Evolutionary conservation across 192 early-diverging fungal genomes (phyloP).

Genomic region (Podila verticillata): DNA sequence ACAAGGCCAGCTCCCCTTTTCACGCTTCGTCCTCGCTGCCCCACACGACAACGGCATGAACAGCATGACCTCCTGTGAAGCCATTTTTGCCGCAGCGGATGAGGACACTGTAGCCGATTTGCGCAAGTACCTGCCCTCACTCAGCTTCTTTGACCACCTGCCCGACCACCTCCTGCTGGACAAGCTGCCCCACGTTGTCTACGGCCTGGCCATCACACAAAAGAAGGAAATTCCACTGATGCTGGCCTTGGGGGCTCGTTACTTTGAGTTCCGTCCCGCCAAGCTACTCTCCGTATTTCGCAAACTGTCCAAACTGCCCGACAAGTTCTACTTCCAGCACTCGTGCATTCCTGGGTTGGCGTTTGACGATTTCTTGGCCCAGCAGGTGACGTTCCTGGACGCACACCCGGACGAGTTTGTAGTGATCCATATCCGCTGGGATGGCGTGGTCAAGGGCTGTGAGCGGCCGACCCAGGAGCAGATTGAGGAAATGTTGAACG

Average conservation of each 20-base stretch:
- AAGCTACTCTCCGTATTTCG: slow-evolving; percentile 23
- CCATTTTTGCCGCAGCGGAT: slow-evolving; percentile 16
- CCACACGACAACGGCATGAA: slow-evolving; percentile 42
- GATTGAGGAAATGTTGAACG: slow-evolving; percentile 8
- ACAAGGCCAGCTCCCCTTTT: slow-evolving; percentile 15
- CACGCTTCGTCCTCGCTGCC: slow-evolving; percentile 25
- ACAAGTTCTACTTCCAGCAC: slow-evolving; percentile 37
- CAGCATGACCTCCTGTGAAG: slow-evolving; percentile 19
- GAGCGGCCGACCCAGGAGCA: slow-evolving; percentile 9
- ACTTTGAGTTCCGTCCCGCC: slow-evolving; percentile 35
- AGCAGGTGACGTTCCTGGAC: slow-evolving; percentile 21
- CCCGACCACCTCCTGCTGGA: slow-evolving; percentile 7
- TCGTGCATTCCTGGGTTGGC: slow-evolving; percentile 28
- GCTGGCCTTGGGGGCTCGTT: slow-evolving; percentile 26
- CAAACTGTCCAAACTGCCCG: slow-evolving; percentile 15
- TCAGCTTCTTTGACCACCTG: slow-evolving; percentile 16
- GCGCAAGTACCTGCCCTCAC: slow-evolving; percentile 6
- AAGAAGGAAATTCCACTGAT: slow-evolving; percentile 34
- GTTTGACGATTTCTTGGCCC: slow-evolving; percentile 24
- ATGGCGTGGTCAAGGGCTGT: slow-evolving; percentile 20
- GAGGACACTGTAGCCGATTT: slow-evolving; percentile 2
- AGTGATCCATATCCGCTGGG: slow-evolving; percentile 27
- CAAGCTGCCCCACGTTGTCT: slow-evolving; percentile 28
- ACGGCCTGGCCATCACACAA: slow-evolving; percentile 28
- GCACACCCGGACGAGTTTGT: slow-evolving; percentile 22